Evolutionary conservation across 169 alveolate species (phyloP).

Genomic region (Cystoisospora suis): DNA sequence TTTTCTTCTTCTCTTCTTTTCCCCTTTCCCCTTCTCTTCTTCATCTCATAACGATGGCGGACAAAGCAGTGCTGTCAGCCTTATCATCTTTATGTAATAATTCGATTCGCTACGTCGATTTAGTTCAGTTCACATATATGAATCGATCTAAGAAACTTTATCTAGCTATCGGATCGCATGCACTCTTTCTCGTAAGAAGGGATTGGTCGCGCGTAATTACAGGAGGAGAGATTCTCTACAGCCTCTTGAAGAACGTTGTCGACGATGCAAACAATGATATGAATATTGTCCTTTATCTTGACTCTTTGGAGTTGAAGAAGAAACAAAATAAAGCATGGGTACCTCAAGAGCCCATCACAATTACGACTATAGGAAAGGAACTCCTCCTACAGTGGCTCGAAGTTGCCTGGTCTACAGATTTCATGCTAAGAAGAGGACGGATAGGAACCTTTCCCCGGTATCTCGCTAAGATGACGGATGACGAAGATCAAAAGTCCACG

Average conservation of each 20-base stretch:
- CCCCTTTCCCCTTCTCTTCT: not conserved
- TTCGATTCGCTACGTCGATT: conserved; percentile 5
- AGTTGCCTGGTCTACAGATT: conserved; percentile 21
- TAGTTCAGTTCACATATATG: not conserved
- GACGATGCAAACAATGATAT: not conserved
- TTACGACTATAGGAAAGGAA: not conserved
- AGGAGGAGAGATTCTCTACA: conserved; percentile 28
- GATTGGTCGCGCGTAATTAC: conserved; percentile 16
- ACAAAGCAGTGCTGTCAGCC: conserved; percentile 19
- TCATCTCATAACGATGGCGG: not conserved
- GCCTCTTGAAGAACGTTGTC: not conserved
- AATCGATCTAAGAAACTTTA: not conserved
- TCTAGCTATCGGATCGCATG: conserved; percentile 28
- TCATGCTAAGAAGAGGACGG: conserved; percentile 21
- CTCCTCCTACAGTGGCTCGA: conserved; percentile 33
- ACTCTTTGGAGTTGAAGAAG: not conserved
- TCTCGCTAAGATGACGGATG: not conserved
- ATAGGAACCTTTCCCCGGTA: not conserved
- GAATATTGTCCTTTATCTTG: not conserved
- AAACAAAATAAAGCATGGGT: not conserved
- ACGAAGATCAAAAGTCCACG: not conserved
- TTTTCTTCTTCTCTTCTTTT: not conserved
- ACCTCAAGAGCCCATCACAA: not conserved
- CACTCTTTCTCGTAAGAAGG: conserved; percentile 10
- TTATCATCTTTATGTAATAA: not conserved